Evolutionary conservation across 257 asterid genomes (phyloP).

Genomic region (Gentiana straminea): DNA sequence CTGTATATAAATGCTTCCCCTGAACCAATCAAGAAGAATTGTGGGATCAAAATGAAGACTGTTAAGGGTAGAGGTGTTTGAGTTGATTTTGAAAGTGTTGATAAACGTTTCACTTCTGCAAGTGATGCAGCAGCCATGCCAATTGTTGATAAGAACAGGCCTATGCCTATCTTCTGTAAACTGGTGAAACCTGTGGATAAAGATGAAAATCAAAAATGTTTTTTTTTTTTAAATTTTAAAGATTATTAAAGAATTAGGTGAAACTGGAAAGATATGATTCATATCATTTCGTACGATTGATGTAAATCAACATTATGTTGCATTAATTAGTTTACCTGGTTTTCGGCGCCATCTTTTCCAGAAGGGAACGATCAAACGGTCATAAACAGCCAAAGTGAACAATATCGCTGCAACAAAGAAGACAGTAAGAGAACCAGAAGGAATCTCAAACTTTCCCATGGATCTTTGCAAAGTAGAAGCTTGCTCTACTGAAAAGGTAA

Average conservation of each 20-base stretch:
- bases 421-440: slow-evolving; percentile 32
- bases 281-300: too few species aligned
- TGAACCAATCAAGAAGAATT: slow-evolving; percentile 30
- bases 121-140: slow-evolving; percentile 37
- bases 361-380: slow-evolving; percentile 22
- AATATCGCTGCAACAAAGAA: slow-evolving; percentile 32
- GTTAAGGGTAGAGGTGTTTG: slow-evolving; percentile 16
- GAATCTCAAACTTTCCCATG: slow-evolving; percentile 24
- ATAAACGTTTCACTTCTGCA: slow-evolving; percentile 22
- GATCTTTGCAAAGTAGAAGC: slow-evolving; percentile 29
- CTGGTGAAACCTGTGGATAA: slow-evolving; percentile 21
- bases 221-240: background rate
- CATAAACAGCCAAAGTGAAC: slow-evolving; percentile 26
- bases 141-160: slow-evolving; percentile 24
- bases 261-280: too few species aligned
- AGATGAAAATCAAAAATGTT: background rate
- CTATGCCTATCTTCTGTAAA: slow-evolving; percentile 32
- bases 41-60: slow-evolving; percentile 32
- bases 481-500: slow-evolving; percentile 38
- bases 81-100: slow-evolving; percentile 7
- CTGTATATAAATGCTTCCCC: slow-evolving; percentile 33
- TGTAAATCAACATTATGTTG: too few species aligned
- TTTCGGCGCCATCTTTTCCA: slow-evolving; percentile 20
- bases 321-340: slow-evolving; percentile 18
- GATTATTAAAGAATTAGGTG: too few species aligned